Conservation (phyloP, 2,329 filamentous ascomycete species). For the Kalmusia sp. region DNA sequence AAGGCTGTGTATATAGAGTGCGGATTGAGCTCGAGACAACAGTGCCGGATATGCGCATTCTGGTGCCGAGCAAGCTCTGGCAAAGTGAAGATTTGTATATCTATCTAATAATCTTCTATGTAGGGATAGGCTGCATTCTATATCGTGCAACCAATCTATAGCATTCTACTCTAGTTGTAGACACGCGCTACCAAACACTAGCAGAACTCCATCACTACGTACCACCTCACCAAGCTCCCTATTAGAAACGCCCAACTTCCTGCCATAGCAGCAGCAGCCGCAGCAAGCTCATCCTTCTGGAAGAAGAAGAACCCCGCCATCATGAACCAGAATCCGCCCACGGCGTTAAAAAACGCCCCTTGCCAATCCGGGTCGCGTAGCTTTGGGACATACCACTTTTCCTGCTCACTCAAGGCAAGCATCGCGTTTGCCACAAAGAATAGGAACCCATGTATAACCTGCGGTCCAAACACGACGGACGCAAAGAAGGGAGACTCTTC, state of each 20-base stretch:
- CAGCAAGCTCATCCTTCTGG: conserved; percentile 13
- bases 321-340: conserved; percentile 38
- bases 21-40: too few relatives aligned
- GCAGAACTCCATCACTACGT: conserved; percentile 33
- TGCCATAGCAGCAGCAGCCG: conserved; percentile 25
- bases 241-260: conserved; percentile 37
- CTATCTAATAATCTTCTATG: too few relatives aligned
- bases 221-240: conserved; percentile 33
- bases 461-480: conserved; percentile 31
- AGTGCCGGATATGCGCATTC: too few relatives aligned
- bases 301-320: conserved; percentile 34
- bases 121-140: too few relatives aligned
- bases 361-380: conserved; percentile 32
- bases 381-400: conserved; percentile 36
- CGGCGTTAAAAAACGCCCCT: conserved; percentile 31
- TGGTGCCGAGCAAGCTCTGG: too few relatives aligned
- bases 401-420: conserved; percentile 32
- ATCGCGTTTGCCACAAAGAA: conserved; percentile 36
- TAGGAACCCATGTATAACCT: conserved; percentile 32
- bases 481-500: conserved; percentile 21
- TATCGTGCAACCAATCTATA: too few relatives aligned
- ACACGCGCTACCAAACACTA: too few relatives aligned
- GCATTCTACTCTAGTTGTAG: too few relatives aligned
- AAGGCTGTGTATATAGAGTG: too few relatives aligned
- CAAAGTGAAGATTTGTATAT: too few relatives aligned